These are phyloP conservation scores for Trametes sp. DNA, from an alignment of 1,284 basidiomycete species.

Conservation along the genomic window DNA sequence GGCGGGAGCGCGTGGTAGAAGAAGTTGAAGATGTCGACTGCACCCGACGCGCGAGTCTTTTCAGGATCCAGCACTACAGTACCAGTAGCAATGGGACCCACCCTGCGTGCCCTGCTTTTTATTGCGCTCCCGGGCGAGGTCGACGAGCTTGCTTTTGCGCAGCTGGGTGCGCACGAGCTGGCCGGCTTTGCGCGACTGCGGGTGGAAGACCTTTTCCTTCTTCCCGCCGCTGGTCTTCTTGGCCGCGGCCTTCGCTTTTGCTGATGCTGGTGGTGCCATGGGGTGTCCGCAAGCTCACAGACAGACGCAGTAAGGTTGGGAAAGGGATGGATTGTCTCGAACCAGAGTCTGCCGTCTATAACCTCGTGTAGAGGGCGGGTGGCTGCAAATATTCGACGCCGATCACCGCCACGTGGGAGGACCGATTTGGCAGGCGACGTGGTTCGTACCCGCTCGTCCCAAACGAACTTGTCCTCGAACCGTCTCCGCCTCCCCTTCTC, in stretches of 20 bases:
- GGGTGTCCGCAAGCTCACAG: background rate
- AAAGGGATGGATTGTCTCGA: background rate
- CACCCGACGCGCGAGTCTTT: background rate
- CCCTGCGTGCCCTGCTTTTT: slow-evolving; percentile 66
- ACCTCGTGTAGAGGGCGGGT: background rate
- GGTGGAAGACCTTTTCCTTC: slow-evolving; percentile 83
- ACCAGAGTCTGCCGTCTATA: too few relatives aligned
- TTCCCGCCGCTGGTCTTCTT: slow-evolving; percentile 46
- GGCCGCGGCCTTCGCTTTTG: slow-evolving; percentile 34
- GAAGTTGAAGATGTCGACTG: slow-evolving; percentile 81
- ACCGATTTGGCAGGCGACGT: slow-evolving; percentile 9
- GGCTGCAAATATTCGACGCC: slow-evolving; percentile 14
- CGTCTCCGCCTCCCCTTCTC: background rate
- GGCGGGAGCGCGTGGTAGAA: slow-evolving; percentile 80
- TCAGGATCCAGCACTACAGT: background rate
- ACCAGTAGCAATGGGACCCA: slow-evolving; percentile 33
- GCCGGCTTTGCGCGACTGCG: slow-evolving; percentile 82
- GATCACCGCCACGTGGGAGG: slow-evolving; percentile 21
- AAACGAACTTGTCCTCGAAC: background rate
- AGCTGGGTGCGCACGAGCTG: slow-evolving; percentile 79
- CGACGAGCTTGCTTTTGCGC: slow-evolving; percentile 74
- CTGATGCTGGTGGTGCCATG: slow-evolving; percentile 44
- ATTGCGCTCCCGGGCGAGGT: slow-evolving; percentile 59
- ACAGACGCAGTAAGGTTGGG: background rate
- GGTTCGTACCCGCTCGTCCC: background rate